Conservation (phyloP, 306 rosid species). For the Lablab purpureus region DNA sequence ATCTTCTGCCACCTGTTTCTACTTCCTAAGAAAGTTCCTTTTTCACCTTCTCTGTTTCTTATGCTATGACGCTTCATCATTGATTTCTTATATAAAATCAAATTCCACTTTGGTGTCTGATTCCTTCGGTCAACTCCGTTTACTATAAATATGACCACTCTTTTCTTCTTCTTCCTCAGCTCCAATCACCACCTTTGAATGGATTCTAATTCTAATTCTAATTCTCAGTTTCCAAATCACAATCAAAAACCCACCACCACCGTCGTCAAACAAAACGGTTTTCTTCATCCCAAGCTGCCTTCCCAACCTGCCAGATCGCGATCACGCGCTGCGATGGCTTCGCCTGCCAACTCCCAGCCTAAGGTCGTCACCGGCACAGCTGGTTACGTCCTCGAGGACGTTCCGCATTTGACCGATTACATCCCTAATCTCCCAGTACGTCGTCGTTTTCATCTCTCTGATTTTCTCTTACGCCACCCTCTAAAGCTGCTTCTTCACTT, state of each 20-base stretch:
- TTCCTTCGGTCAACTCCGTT: slow-evolving; percentile 46
- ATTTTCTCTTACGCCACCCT: slow-evolving; percentile 25
- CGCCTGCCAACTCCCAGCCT: slow-evolving; percentile 26
- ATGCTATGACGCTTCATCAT: background rate
- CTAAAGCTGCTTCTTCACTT: background rate
- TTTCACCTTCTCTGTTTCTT: background rate
- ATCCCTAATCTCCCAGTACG: slow-evolving; percentile 78
- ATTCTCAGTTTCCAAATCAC: background rate
- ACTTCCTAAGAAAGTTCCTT: background rate
- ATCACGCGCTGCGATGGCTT: slow-evolving; percentile 46
- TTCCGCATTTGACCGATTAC: slow-evolving; percentile 84
- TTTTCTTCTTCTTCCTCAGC: slow-evolving; percentile 18
- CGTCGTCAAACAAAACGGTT: background rate
- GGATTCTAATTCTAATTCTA: background rate
- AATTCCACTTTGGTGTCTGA: slow-evolving; percentile 24
- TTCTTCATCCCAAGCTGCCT: background rate
- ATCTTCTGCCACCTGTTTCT: slow-evolving; percentile 43
- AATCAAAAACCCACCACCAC: too few species aligned
- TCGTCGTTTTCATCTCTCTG: slow-evolving; percentile 36
- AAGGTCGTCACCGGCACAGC: slow-evolving; percentile 61
- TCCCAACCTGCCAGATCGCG: slow-evolving; percentile 4
- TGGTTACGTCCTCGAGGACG: slow-evolving; percentile 86
- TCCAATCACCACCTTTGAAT: background rate
- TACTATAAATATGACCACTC: slow-evolving; percentile 42
- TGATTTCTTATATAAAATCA: background rate